A percentile compares a stretch with the other conserved stretches of the same genome.
Conservation (phyloP, 2,329 filamentous ascomycete species). For the Aaosphaeria arxii region DNA sequence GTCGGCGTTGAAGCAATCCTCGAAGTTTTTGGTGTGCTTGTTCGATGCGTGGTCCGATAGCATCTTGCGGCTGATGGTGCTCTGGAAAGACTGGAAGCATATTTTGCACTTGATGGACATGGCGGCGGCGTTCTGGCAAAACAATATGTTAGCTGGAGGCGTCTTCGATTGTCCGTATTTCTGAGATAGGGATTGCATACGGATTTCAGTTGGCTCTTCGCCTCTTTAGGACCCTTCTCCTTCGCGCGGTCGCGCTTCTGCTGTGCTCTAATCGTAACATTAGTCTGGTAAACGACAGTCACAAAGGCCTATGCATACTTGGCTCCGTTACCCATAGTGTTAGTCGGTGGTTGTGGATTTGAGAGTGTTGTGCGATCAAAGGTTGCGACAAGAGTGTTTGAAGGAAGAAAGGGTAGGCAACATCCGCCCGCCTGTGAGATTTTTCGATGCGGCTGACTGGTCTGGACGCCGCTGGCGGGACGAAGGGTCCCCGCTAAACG, state of each 20-base stretch:
- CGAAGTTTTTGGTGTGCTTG: conserved; percentile 71
- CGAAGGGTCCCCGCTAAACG: too few relatives aligned
- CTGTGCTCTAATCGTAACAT: conserved; percentile 27
- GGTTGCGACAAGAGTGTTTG: neutral
- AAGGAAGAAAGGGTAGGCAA: neutral
- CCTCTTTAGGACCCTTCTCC: conserved; percentile 24
- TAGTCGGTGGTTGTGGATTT: conserved; percentile 4
- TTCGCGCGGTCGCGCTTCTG: conserved; percentile 38
- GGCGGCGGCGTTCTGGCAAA: conserved; percentile 63
- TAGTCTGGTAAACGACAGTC: conserved; percentile 5
- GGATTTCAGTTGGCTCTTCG: conserved; percentile 35
- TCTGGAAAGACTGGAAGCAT: conserved; percentile 77
- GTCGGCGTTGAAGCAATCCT: conserved; percentile 61
- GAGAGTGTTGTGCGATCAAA: neutral
- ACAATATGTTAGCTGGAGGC: too few relatives aligned
- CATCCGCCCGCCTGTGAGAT: too few relatives aligned
- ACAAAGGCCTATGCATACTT: conserved; percentile 21
- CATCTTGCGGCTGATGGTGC: conserved; percentile 70
- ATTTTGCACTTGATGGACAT: conserved; percentile 73
- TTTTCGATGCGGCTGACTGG: too few relatives aligned
- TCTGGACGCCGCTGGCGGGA: too few relatives aligned
- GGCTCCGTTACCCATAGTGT: conserved; percentile 37
- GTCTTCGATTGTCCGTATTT: neutral
- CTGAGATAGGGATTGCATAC: conserved; percentile 17
- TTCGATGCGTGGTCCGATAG: conserved; percentile 70